Percentiles rank a stretch among this genome's conserved stretches.
phyloP scores from a whole-genome alignment of 306 rosid genomes.

The Adenanthera pavonina region DNA sequence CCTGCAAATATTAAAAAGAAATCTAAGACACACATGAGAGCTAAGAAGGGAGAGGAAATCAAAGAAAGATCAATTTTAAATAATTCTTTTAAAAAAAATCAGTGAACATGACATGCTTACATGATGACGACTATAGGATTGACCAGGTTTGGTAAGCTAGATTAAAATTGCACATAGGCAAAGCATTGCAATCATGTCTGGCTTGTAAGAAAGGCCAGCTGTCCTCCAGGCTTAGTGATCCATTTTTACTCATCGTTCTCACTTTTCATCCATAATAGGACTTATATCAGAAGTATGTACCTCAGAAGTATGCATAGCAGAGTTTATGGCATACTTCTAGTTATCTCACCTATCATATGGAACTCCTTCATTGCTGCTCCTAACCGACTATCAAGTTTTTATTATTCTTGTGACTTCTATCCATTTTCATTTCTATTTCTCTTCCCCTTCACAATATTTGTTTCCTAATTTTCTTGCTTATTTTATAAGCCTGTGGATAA shows the following conservation, averaged over 20 bases:
- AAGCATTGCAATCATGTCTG: not conserved
- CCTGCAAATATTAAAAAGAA: conserved; percentile 56
- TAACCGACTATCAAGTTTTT: not conserved
- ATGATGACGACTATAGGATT: conserved; percentile 9
- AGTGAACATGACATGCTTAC: conserved; percentile 3
- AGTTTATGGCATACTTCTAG: conserved; percentile 2
- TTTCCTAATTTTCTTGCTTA: not conserved
- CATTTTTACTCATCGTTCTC: not conserved
- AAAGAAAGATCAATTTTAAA: conserved; percentile 24
- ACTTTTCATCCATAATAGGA: conserved; percentile 21
- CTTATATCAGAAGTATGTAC: not conserved
- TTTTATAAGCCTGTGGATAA: not conserved
- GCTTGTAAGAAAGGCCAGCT: not conserved
- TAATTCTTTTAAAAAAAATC: not conserved
- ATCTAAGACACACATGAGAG: conserved; percentile 19
- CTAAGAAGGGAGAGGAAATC: conserved; percentile 22
- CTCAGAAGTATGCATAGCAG: not conserved
- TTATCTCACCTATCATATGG: not conserved
- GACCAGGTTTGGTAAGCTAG: conserved; percentile 3
- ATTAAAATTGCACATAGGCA: not conserved
- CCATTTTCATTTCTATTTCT: not conserved
- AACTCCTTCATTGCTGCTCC: not conserved
- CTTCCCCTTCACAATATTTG: not conserved
- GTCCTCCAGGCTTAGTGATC: not conserved
- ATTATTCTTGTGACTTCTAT: not conserved